A percentile compares a stretch with the other conserved stretches of the same genome.
Conservation (phyloP, 108 stramenopile genomes). For the Cyclostephanos tholiformis region DNA sequence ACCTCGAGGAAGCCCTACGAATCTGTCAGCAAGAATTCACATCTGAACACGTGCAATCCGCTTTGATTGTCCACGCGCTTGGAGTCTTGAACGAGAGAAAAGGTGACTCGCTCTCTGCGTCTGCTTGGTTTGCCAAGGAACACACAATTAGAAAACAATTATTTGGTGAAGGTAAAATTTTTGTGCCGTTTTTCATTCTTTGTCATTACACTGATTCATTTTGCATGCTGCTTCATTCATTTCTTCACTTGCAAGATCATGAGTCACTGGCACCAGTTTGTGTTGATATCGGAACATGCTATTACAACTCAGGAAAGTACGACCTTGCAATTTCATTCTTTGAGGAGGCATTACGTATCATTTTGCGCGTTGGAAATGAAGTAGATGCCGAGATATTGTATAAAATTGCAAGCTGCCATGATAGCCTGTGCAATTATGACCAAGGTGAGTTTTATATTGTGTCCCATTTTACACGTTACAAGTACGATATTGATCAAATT, state of each 20-base stretch:
- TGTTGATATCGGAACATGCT: constrained; percentile 41
- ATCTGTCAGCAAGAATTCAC: constrained; percentile 36
- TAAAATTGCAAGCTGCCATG: constrained; percentile 58
- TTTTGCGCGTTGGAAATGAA: constrained; percentile 13
- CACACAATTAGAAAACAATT: constrained; percentile 26
- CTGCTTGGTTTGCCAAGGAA: constrained; percentile 42
- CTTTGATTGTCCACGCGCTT: constrained; percentile 44
- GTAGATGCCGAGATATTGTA: constrained; percentile 39
- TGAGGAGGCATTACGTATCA: constrained; percentile 37
- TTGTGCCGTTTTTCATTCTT: background rate
- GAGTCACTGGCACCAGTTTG: constrained; percentile 32
- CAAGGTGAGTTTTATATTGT: constrained; percentile 30
- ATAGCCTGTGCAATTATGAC: constrained; percentile 48
- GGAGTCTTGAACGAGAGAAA: constrained; percentile 46
- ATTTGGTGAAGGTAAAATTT: constrained; percentile 38
- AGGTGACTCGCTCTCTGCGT: constrained; percentile 41
- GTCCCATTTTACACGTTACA: background rate
- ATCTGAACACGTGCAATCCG: constrained; percentile 29
- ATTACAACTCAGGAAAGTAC: constrained; percentile 51
- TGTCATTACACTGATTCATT: background rate
- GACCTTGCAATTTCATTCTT: constrained; percentile 36
- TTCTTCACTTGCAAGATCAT: constrained; percentile 18
- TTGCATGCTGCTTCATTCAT: background rate
- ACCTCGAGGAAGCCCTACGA: constrained; percentile 39
- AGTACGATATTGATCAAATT: background rate